Conservation (phyloP, 1,284 basidiomycete genomes). For the Cutaneotrichosporon cavernicola region DNA sequence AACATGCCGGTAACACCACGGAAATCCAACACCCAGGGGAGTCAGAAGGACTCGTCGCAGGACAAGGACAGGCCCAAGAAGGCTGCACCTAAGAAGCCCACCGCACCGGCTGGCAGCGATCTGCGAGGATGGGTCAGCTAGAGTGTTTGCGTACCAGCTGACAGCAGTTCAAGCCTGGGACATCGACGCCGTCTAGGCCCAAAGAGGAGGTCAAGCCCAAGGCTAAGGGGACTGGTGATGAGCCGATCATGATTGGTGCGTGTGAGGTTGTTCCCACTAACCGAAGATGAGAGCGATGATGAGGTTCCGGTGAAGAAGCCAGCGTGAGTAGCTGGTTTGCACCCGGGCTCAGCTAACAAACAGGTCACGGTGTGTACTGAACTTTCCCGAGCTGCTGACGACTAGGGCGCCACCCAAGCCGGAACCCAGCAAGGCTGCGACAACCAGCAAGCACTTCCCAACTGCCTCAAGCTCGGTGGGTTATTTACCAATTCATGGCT, state of each 20-base stretch:
- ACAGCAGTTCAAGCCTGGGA: conserved; percentile 26
- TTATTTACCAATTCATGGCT: not conserved
- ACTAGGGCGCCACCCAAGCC: not conserved
- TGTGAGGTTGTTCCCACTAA: conserved; percentile 7
- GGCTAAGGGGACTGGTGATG: conserved; percentile 7
- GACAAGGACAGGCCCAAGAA: conserved; percentile 14
- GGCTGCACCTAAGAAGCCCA: conserved; percentile 14
- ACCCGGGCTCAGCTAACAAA: not conserved
- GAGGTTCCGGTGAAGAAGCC: conserved; percentile 32
- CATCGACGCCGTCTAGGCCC: conserved; percentile 30
- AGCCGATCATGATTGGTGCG: conserved; percentile 20
- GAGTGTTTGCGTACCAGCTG: not conserved
- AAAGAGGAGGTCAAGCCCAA: conserved; percentile 10
- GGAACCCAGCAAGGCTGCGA: conserved; percentile 14
- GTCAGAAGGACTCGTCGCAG: conserved; percentile 2
- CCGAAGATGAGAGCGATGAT: conserved; percentile 45
- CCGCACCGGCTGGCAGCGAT: conserved; percentile 25
- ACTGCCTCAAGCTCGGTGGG: conserved; percentile 23
- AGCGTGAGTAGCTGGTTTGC: conserved; percentile 17
- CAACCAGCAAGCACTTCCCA: conserved; percentile 41
- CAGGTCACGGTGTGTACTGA: conserved; percentile 7
- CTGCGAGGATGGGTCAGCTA: conserved; percentile 29
- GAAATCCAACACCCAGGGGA: conserved; percentile 20
- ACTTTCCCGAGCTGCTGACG: not conserved
- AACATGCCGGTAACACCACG: conserved; percentile 21